Percentiles rank a stretch among this genome's conserved stretches.
Conservation (phyloP, 176 grass and related monocot genomes). For the Rhynchospora tenuis region DNA sequence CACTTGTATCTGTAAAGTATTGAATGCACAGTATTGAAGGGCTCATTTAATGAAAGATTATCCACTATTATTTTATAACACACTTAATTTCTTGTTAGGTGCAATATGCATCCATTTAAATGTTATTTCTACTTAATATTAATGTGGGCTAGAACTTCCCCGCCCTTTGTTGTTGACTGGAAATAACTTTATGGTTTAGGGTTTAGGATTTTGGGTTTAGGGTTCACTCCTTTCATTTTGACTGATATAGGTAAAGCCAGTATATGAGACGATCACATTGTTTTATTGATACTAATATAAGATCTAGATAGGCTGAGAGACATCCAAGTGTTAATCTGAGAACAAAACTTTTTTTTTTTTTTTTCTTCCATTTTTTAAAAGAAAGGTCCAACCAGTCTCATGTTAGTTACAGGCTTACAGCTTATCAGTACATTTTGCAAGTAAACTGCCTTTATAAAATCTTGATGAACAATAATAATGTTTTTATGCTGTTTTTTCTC, state of each 20-base stretch:
- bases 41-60: neutral
- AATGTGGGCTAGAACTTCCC: neutral
- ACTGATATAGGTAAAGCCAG: too few relatives aligned
- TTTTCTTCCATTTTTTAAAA: neutral
- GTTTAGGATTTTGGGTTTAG: too few relatives aligned
- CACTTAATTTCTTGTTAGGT: neutral
- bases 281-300: neutral
- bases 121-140: neutral
- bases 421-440: neutral
- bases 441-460: neutral
- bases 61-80: neutral
- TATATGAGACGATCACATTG: neutral
- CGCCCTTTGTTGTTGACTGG: neutral
- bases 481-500: neutral
- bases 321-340: neutral
- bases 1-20: neutral
- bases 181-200: neutral
- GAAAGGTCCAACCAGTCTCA: neutral
- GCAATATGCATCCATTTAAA: neutral
- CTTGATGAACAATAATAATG: neutral
- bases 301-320: neutral
- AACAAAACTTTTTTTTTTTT: neutral
- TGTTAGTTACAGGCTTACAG: neutral
- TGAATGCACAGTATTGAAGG: neutral
- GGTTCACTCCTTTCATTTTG: too few relatives aligned